Evolutionary conservation across 1,284 basidiomycete genomes (phyloP).

Genomic region (Fomitopsis palustris): DNA sequence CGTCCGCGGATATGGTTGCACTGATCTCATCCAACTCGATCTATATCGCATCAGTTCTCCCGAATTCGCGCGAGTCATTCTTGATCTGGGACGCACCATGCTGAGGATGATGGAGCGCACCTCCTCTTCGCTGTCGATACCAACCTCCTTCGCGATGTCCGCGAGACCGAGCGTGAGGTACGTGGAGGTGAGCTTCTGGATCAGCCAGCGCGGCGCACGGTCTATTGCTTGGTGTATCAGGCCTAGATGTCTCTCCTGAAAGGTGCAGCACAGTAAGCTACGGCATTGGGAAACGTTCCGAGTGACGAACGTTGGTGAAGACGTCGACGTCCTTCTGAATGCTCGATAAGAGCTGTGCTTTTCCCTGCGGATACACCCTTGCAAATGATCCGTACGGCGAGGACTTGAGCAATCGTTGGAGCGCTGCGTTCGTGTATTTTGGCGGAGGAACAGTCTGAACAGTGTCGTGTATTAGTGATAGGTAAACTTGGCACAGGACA

Average conservation of each 20-base stretch:
- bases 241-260: slow-evolving; percentile 69
- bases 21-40: slow-evolving; percentile 67
- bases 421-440: slow-evolving; percentile 59
- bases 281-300: background rate
- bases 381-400: slow-evolving; percentile 60
- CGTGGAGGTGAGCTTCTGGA: slow-evolving; percentile 74
- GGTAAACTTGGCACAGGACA: background rate
- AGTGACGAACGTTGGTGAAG: slow-evolving; percentile 39
- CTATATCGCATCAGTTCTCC: slow-evolving; percentile 35
- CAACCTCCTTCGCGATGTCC: slow-evolving; percentile 64
- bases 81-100: slow-evolving; percentile 59
- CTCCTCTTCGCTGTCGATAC: slow-evolving; percentile 49
- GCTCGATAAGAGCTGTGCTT: slow-evolving; percentile 38
- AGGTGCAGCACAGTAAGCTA: background rate
- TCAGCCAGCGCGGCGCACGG: slow-evolving; percentile 67
- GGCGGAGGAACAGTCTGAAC: slow-evolving; percentile 55
- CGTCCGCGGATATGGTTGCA: slow-evolving; percentile 59
- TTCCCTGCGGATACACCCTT: slow-evolving; percentile 57
- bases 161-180: slow-evolving; percentile 71
- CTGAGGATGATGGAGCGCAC: slow-evolving; percentile 58
- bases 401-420: slow-evolving; percentile 58
- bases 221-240: slow-evolving; percentile 63
- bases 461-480: too few species aligned
- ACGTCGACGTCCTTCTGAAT: slow-evolving; percentile 48
- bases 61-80: too few species aligned